Conservation (phyloP, 2,329 filamentous ascomycete genomes). For the Erysiphe pulchra region DNA sequence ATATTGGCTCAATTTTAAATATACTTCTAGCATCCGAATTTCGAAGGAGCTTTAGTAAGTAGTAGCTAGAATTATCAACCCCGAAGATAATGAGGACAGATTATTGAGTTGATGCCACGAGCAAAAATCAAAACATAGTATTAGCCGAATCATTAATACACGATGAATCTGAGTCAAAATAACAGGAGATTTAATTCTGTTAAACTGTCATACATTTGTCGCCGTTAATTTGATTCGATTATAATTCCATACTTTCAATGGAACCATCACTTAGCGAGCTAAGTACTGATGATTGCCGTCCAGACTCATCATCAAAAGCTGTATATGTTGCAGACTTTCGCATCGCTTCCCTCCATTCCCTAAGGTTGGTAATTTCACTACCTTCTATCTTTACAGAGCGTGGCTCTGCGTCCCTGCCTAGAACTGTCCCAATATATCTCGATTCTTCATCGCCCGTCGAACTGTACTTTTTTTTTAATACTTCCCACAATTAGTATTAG, state of each 20-base stretch:
- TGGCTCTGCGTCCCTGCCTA: constrained; percentile 49
- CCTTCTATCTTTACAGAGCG: constrained; percentile 57
- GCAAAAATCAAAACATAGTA: no score
- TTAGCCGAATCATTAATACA: no score
- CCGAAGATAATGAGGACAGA: no score
- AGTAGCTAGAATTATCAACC: no score
- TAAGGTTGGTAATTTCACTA: constrained; percentile 38
- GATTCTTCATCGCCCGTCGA: constrained; percentile 75
- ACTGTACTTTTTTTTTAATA: constrained; percentile 76
- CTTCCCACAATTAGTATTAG: constrained; percentile 17
- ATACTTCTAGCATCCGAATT: no score
- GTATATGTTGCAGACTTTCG: constrained; percentile 4
- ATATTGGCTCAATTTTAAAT: no score
- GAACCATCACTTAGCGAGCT: constrained; percentile 12
- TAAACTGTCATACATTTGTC: no score
- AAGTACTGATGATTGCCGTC: constrained; percentile 11
- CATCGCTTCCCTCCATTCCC: constrained; percentile 32
- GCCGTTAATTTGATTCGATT: neutral
- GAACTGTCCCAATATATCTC: constrained; percentile 59
- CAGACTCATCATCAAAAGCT: constrained; percentile 5
- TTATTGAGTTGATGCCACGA: no score
- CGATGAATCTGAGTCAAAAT: no score
- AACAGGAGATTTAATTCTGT: no score
- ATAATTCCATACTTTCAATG: constrained; percentile 12
- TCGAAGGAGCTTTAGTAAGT: no score